phyloP scores from a whole-genome alignment of 164 flowering plant genomes.

The Chimonanthus salicifolius region DNA sequence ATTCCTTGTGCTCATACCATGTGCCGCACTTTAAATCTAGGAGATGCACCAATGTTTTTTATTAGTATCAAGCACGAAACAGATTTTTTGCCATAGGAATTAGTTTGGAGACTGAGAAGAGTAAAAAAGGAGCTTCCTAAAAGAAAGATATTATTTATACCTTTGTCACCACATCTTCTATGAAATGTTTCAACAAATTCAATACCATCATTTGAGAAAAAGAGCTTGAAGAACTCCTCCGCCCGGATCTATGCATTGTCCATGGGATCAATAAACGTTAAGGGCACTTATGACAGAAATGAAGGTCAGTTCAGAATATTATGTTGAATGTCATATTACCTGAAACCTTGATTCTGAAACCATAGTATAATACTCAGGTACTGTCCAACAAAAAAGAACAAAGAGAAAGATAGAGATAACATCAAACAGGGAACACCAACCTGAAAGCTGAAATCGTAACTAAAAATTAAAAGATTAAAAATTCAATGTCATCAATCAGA shows the following conservation, averaged over 20 bases:
- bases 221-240: slow-evolving; percentile 70
- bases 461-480: neutral
- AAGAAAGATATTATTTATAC: slow-evolving; percentile 23
- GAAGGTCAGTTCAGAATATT: neutral
- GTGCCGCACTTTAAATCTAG: slow-evolving; percentile 68
- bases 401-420: neutral
- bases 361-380: slow-evolving; percentile 49
- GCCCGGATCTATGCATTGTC: slow-evolving; percentile 38
- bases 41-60: slow-evolving; percentile 2
- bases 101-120: neutral
- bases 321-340: slow-evolving; percentile 34
- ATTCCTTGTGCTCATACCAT: slow-evolving; percentile 63
- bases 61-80: neutral
- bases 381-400: slow-evolving; percentile 31
- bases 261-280: too few species aligned
- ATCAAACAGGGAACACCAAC: neutral
- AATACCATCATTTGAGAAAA: slow-evolving; percentile 62
- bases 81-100: neutral
- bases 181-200: slow-evolving; percentile 67
- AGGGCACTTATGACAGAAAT: neutral
- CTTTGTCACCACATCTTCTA: slow-evolving; percentile 82
- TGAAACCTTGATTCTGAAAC: slow-evolving; percentile 80
- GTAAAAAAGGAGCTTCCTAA: neutral
- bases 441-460: neutral
- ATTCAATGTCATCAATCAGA: neutral